phyloP scores from a whole-genome alignment of 2,329 filamentous ascomycete genomes.

The Xylaria sp. region DNA sequence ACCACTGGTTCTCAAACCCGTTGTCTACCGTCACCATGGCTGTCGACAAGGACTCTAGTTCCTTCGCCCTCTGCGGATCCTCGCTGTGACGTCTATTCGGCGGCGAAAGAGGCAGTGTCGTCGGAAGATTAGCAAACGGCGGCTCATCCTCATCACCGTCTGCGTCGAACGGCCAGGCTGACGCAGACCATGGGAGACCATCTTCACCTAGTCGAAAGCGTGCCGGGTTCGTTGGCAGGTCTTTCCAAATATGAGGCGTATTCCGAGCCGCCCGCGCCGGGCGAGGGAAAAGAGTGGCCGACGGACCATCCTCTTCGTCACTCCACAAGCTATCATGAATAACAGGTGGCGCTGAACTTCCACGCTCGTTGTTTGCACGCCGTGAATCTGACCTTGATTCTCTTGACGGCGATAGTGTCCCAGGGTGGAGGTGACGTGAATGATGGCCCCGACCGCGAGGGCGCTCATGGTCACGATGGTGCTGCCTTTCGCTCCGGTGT shows the following conservation, averaged over 20 bases:
- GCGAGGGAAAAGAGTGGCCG: constrained; percentile 38
- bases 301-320: constrained; percentile 40
- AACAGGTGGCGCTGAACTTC: constrained; percentile 56
- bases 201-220: constrained; percentile 54
- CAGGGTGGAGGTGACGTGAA: not conserved
- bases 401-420: constrained; percentile 22
- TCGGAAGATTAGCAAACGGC: constrained; percentile 33
- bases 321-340: constrained; percentile 56
- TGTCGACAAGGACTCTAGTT: constrained; percentile 56
- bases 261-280: constrained; percentile 27
- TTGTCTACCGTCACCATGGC: constrained; percentile 64
- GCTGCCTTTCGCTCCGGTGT: constrained; percentile 14
- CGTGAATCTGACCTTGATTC: constrained; percentile 32
- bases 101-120: constrained; percentile 33
- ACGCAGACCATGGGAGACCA: constrained; percentile 53
- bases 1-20: constrained; percentile 64
- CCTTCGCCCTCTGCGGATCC: constrained; percentile 46
- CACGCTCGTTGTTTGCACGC: constrained; percentile 49
- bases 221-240: constrained; percentile 48
- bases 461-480: constrained; percentile 29
- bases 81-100: constrained; percentile 29
- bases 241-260: constrained; percentile 47
- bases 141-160: constrained; percentile 24
- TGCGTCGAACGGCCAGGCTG: constrained; percentile 43
- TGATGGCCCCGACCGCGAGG: constrained; percentile 26